These are phyloP conservation scores for Pseudogymnoascus verrucosus DNA, from an alignment of 2,329 filamentous ascomycete genomes.

Conservation along the genomic window DNA sequence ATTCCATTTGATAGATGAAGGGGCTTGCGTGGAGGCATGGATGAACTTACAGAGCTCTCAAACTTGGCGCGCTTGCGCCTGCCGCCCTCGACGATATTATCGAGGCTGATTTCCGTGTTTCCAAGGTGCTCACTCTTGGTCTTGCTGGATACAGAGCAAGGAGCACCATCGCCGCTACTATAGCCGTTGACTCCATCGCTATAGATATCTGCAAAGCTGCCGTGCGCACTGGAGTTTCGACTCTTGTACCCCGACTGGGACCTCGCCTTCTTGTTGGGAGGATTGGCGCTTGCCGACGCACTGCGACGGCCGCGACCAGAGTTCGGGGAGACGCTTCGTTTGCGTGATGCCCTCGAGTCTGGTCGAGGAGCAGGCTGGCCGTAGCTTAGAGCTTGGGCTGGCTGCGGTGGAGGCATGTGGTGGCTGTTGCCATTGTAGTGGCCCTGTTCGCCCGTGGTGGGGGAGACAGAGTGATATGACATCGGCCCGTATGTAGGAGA, in stretches of 20 bases:
- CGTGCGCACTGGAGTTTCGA: conserved; percentile 46
- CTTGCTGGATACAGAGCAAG: conserved; percentile 68
- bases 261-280: conserved; percentile 53
- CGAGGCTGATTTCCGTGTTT: conserved; percentile 93
- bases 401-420: conserved; percentile 52
- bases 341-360: conserved; percentile 60
- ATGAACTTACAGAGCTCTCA: conserved; percentile 85
- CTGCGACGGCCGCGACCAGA: conserved; percentile 65
- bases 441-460: conserved; percentile 45
- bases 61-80: conserved; percentile 90
- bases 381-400: conserved; percentile 43
- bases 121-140: conserved; percentile 76
- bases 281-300: conserved; percentile 55
- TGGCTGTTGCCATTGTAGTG: conserved; percentile 55
- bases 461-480: conserved; percentile 42
- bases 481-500: conserved; percentile 44
- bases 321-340: conserved; percentile 71
- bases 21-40: neutral
- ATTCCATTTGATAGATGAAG: neutral
- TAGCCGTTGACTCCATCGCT: conserved; percentile 65
- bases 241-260: conserved; percentile 62
- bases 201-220: conserved; percentile 49
- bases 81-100: conserved; percentile 96
- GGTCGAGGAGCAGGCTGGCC: conserved; percentile 59
- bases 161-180: conserved; percentile 78